Base-by-base conservation (phyloP, 106 monocot species). In the Dioscorea dumetorum region DNA sequence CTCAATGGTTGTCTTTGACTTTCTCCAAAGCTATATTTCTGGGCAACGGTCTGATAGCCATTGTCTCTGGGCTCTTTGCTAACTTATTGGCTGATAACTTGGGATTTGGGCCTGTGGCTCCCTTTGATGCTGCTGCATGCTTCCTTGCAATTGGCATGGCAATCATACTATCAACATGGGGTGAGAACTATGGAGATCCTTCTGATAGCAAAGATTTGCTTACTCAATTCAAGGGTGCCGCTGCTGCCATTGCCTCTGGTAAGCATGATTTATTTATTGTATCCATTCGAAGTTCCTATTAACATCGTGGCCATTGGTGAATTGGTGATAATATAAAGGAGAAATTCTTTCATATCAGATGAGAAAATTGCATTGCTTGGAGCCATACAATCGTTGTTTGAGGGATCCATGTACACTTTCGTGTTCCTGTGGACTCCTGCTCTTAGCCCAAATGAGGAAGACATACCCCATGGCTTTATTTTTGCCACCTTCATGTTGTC, bases 11-110 rank as follows among this genome's bases (percentile, higher is more conserved):
- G 58, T 99, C 97, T 9, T 56, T 99, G 18, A 99, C 90, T 33
- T 97, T 99, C 85, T 99, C 97, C 19, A 99, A 99, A 77, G 97
- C 97, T 48, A 99, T 99, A 78, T 93, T 99, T 70, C 87, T 99
- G 75, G 97, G 97, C 21, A 99, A 99, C 82, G 97, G 97, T 65
- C 81, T 99, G 8, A 33, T 92, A 51, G 97, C 97, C 15, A 99
- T 99, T 50, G 49, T 99, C 5, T 50, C 83, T 67, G 92, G 92
- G 61, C 73, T 99, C 57, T 85, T 99, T 71, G 97, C 87, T 61
- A 99, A 90, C 75, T 2, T 93, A 6, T 66, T 99, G 50, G 81
- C 87, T 5, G 97, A 93, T 72, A 99, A 80, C 58, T 64, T 99
- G 60, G 90, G 90, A 21, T 90, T 99, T 77, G 92, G 92, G 14